Evolutionary conservation across 768 basidiomycete genomes (phyloP).

Genomic region (Cystobasidium tubakii): DNA sequence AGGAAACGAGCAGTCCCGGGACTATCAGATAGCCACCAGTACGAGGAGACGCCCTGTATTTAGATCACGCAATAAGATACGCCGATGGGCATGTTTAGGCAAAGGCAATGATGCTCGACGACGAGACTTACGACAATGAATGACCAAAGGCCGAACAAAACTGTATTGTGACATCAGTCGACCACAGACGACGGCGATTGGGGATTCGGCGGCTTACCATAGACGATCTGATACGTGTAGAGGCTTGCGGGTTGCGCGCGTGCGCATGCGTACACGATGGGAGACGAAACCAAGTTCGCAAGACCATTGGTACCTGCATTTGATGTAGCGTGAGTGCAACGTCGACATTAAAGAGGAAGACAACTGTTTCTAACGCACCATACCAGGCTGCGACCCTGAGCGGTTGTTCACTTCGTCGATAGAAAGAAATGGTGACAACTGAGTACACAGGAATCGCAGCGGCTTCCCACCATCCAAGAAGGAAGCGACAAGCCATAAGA

Average conservation of each 20-base stretch:
- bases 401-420: slow-evolving; percentile 12
- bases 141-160: slow-evolving; percentile 1
- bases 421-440: slow-evolving; percentile 2
- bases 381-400: slow-evolving; percentile 16
- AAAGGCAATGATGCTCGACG: neutral
- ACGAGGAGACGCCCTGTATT: neutral
- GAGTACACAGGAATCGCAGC: neutral
- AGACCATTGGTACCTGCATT: slow-evolving; percentile 1
- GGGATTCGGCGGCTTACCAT: neutral
- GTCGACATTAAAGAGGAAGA: no score
- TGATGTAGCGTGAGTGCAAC: no score
- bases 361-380: neutral
- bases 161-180: neutral
- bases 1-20: slow-evolving; percentile 5
- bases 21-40: neutral
- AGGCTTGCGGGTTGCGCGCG: neutral
- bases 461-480: neutral
- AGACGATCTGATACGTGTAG: slow-evolving; percentile 4
- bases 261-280: neutral
- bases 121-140: neutral
- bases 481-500: no score
- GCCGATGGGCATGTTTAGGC: neutral
- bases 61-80: neutral
- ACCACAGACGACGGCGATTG: neutral
- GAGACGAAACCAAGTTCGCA: neutral